Percentiles rank a stretch among this genome's conserved stretches.
phyloP scores from a whole-genome alignment of 768 basidiomycete species.

The Serendipita vermifera region DNA sequence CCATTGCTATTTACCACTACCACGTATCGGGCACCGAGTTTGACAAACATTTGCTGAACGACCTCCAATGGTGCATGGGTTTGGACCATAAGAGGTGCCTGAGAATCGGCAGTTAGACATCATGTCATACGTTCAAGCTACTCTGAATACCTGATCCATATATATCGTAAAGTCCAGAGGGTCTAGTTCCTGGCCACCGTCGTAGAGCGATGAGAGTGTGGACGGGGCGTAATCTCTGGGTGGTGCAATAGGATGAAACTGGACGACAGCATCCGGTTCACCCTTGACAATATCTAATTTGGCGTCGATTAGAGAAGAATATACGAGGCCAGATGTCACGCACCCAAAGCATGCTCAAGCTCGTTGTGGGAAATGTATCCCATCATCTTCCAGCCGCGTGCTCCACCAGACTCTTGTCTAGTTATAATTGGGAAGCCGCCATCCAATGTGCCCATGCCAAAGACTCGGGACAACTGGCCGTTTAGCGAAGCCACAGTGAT shows the following conservation, averaged over 20 bases:
- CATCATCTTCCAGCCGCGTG: slow-evolving; percentile 47
- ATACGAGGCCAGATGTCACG: slow-evolving; percentile 19
- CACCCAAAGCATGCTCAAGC: slow-evolving; percentile 83
- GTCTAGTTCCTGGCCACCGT: slow-evolving; percentile 28
- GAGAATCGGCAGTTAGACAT: not conserved
- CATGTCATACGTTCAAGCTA: slow-evolving; percentile 9
- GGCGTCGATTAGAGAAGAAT: not conserved
- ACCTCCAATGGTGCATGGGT: slow-evolving; percentile 81
- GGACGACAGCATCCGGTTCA: slow-evolving; percentile 50
- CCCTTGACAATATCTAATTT: slow-evolving; percentile 58
- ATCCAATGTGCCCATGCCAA: slow-evolving; percentile 52
- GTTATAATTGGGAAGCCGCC: slow-evolving; percentile 76
- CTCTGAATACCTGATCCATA: slow-evolving; percentile 61
- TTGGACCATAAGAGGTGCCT: slow-evolving; percentile 82
- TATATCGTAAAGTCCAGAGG: slow-evolving; percentile 74
- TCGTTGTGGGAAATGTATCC: slow-evolving; percentile 90
- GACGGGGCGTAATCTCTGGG: slow-evolving; percentile 13
- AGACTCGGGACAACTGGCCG: slow-evolving; percentile 49
- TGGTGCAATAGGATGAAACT: slow-evolving; percentile 35
- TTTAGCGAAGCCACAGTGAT: slow-evolving; percentile 72
- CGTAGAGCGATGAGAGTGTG: slow-evolving; percentile 15
- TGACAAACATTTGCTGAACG: slow-evolving; percentile 86
- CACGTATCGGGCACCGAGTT: slow-evolving; percentile 85
- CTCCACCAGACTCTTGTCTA: slow-evolving; percentile 31
- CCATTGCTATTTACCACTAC: slow-evolving; percentile 75